Base-by-base conservation (phyloP, 1,139 yeast species). In the Ogataea hybrid region DNA sequence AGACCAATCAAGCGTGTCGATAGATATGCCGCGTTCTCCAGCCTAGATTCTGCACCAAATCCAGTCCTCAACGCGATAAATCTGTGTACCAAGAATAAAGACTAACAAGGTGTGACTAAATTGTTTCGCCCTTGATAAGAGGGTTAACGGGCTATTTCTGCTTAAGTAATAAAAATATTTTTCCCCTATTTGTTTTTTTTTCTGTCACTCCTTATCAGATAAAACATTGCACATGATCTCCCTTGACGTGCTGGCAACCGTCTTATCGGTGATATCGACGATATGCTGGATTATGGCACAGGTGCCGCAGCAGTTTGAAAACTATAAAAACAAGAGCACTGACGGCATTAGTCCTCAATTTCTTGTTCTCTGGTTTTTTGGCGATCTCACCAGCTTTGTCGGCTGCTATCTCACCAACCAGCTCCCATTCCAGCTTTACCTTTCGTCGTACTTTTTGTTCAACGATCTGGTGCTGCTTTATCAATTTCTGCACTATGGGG, bases 371-470 rank as follows among this genome's bases (percentile, higher is more conserved):
- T 89, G 97, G 96, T 73, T 87, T 47, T 56, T 82, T 49, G 97
- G 97, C 8, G 97, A 90, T 59, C 70, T 84, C 23, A 71, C 89
- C n/a, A 84, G 92, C 46, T 46, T 60, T 6, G 58, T 83, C 4
- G 95, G 97, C 14, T 89, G 97, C 50, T 56, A 87, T 11, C 59
- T 89, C 37, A 90, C 95, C 15, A 71, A 78, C 25, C 94, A 82
- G 51, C 67, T 90, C 43, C 74, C 78, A 35, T 90, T 90, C 64
- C 97, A 90, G 61, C 68, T 84, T 5, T 71, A 81, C 32, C 69
- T 89, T 37, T 86, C 95, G 6, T 49, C 77, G 12, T 90, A 88
- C 63, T 89, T 87, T 60, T 62, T 88, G 30, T 64, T 74, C 49
- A 86, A 86, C 57, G 97, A 90, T 60, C 43, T 75, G 11, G 67